These are phyloP conservation scores for Salinomyces thailandicus DNA, from an alignment of 2,329 filamentous ascomycete species.

Conservation along the genomic window DNA sequence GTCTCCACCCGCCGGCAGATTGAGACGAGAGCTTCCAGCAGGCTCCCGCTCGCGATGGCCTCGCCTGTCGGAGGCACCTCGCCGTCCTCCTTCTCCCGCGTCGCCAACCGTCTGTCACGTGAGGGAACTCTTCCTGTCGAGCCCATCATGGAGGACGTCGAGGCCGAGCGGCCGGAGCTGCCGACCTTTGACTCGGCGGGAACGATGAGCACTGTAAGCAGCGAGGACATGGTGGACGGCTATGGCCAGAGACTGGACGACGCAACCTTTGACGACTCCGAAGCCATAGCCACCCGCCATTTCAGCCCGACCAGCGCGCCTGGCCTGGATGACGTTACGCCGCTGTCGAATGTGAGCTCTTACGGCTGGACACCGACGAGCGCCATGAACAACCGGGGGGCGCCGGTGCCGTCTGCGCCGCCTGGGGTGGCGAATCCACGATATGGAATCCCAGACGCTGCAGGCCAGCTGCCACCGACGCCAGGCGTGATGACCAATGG, in stretches of 20 bases:
- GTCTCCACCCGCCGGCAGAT: too few species aligned
- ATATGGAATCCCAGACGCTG: not conserved
- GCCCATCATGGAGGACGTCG: slow-evolving; percentile 25
- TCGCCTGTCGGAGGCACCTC: not conserved
- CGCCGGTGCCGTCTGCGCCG: slow-evolving; percentile 4
- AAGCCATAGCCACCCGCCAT: slow-evolving; percentile 16
- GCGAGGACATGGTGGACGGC: slow-evolving; percentile 15
- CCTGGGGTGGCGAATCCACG: not conserved
- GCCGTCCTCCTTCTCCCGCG: not conserved
- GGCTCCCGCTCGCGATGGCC: not conserved
- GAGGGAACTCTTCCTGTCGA: slow-evolving; percentile 4
- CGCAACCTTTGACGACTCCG: slow-evolving; percentile 17
- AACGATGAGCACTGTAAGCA: slow-evolving; percentile 15
- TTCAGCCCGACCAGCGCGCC: slow-evolving; percentile 14
- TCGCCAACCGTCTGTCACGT: not conserved
- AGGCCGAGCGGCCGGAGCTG: slow-evolving; percentile 21
- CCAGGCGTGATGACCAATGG: slow-evolving; percentile 12
- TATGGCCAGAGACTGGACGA: slow-evolving; percentile 12
- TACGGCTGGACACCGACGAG: slow-evolving; percentile 19
- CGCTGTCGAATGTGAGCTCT: slow-evolving; percentile 18
- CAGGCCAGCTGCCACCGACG: slow-evolving; percentile 1
- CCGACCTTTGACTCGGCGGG: slow-evolving; percentile 23
- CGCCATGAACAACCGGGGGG: slow-evolving; percentile 1
- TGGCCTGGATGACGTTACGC: slow-evolving; percentile 17
- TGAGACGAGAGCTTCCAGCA: too few species aligned